phyloP scores from a whole-genome alignment of 2,329 filamentous ascomycete species.

The Aotearoamyces nothofagi region DNA sequence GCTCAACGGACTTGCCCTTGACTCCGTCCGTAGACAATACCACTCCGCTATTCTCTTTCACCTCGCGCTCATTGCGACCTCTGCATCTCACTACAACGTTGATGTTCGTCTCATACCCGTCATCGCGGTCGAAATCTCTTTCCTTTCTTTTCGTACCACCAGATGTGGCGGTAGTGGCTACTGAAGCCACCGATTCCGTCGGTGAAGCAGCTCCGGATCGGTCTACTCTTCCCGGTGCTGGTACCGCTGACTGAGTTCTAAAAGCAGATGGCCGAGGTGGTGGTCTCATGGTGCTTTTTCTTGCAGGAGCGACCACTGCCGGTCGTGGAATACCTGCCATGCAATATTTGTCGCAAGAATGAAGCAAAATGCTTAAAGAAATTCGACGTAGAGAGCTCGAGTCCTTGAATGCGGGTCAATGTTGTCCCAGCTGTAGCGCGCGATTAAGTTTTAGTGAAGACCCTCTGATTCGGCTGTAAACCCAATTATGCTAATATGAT shows the following conservation, averaged over 20 bases:
- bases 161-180: constrained; percentile 27
- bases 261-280: constrained; percentile 34
- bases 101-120: constrained; percentile 81
- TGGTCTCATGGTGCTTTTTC: constrained; percentile 31
- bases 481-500: too few species aligned
- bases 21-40: constrained; percentile 81
- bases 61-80: constrained; percentile 82
- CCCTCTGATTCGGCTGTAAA: too few species aligned
- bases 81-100: constrained; percentile 93
- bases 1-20: constrained; percentile 67
- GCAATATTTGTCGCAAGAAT: too few species aligned
- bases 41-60: constrained; percentile 86
- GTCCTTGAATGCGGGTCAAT: too few species aligned
- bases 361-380: too few species aligned
- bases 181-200: constrained; percentile 50
- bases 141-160: constrained; percentile 70
- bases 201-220: constrained; percentile 37
- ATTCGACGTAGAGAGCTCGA: too few species aligned
- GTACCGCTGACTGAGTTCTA: constrained; percentile 28
- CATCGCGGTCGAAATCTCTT: constrained; percentile 60
- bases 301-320: constrained; percentile 28
- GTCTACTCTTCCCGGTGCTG: constrained; percentile 9
- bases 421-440: too few species aligned
- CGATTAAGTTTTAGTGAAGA: too few species aligned
- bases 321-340: constrained; percentile 41